Evolutionary conservation across 1,139 yeast species (phyloP).

Genomic region (Yamadazyma triangularis): DNA sequence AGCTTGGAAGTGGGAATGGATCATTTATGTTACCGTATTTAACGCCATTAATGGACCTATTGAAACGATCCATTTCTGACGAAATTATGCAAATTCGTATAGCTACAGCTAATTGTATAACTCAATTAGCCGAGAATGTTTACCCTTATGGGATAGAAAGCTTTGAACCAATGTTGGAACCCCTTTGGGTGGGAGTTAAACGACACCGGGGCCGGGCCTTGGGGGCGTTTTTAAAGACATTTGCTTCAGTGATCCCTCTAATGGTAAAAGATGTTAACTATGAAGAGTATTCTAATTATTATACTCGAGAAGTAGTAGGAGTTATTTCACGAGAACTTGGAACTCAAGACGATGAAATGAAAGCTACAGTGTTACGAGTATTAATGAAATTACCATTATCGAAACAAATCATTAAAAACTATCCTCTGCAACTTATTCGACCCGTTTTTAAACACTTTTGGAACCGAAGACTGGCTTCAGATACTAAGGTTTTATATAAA

Average conservation of each 20-base stretch:
- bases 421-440: slow-evolving; percentile 44
- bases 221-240: slow-evolving; percentile 71
- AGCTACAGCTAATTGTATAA: slow-evolving; percentile 65
- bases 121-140: slow-evolving; percentile 80
- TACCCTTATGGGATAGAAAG: slow-evolving; percentile 90
- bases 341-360: slow-evolving; percentile 90
- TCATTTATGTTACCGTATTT: slow-evolving; percentile 64
- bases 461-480: slow-evolving; percentile 68
- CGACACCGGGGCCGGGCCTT: slow-evolving; percentile 75
- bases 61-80: slow-evolving; percentile 62
- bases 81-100: slow-evolving; percentile 65
- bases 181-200: slow-evolving; percentile 76
- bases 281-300: slow-evolving; percentile 74
- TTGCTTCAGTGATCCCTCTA: slow-evolving; percentile 78
- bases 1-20: slow-evolving; percentile 64
- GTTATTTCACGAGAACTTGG: slow-evolving; percentile 68
- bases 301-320: slow-evolving; percentile 67
- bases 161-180: slow-evolving; percentile 65
- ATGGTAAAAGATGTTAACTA: slow-evolving; percentile 56
- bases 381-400: slow-evolving; percentile 30
- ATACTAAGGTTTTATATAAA: slow-evolving; percentile 40
- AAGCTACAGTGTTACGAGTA: slow-evolving; percentile 56
- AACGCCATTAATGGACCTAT: slow-evolving; percentile 57
- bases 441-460: slow-evolving; percentile 74
- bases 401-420: slow-evolving; percentile 23